A percentile compares a stretch with the other conserved stretches of the same genome.
phyloP scores from a whole-genome alignment of 108 stramenopile species.

The Thalassiosira profunda region DNA sequence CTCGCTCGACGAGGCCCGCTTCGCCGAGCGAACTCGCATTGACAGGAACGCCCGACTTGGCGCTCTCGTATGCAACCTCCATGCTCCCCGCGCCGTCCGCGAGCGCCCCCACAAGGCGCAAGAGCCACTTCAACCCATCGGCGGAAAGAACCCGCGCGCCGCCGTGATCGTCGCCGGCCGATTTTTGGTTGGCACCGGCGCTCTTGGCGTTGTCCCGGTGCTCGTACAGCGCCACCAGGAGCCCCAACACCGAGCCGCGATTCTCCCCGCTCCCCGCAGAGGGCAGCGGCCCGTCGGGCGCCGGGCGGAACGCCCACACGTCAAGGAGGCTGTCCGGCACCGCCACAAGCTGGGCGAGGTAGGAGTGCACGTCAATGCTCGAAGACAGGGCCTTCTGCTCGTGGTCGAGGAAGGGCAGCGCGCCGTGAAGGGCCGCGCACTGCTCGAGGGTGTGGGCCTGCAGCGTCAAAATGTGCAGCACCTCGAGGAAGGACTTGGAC shows the following conservation, averaged over 20 bases:
- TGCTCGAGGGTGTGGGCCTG: slow-evolving; percentile 92
- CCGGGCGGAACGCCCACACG: slow-evolving; percentile 81
- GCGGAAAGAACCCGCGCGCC: slow-evolving; percentile 78
- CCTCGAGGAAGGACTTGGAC: slow-evolving; percentile 88
- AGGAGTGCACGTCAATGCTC: slow-evolving; percentile 78
- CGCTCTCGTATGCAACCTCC: slow-evolving; percentile 65
- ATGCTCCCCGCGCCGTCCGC: slow-evolving; percentile 83
- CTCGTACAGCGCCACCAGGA: slow-evolving; percentile 89
- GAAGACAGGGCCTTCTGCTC: slow-evolving; percentile 79
- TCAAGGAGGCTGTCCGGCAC: slow-evolving; percentile 76
- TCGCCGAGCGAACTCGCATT: slow-evolving; percentile 10
- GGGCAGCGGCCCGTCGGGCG: slow-evolving; percentile 73
- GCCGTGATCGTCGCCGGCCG: slow-evolving; percentile 75
- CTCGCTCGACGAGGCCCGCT: slow-evolving; percentile 52
- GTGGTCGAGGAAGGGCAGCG: slow-evolving; percentile 77
- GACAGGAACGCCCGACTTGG: slow-evolving; percentile 65
- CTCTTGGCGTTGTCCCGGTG: slow-evolving; percentile 66
- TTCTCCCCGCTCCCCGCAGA: slow-evolving; percentile 82
- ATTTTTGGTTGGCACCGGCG: slow-evolving; percentile 35
- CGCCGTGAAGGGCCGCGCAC: slow-evolving; percentile 73
- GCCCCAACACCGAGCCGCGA: slow-evolving; percentile 83
- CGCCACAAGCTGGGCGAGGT: slow-evolving; percentile 69
- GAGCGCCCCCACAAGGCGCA: slow-evolving; percentile 84
- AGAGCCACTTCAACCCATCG: slow-evolving; percentile 87
- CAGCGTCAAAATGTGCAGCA: slow-evolving; percentile 86